Evolutionary conservation across 2,329 filamentous ascomycete genomes (phyloP).

Genomic region (Aspergillus flavus): DNA sequence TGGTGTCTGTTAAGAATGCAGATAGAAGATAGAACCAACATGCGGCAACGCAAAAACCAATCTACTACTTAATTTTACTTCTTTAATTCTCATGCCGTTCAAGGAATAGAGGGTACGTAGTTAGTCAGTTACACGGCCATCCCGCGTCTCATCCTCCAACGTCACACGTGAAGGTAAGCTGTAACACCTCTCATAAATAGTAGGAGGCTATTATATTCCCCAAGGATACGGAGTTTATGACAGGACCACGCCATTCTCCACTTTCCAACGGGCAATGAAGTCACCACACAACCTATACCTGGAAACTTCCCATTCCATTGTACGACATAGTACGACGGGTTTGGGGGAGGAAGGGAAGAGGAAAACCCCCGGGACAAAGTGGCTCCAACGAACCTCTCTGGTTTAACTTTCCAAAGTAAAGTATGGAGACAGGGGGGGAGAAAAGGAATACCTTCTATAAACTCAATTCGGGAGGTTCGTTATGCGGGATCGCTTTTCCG

Average conservation of each 20-base stretch:
- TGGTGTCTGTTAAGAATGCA: background rate
- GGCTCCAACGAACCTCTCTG: background rate
- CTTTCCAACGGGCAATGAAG: background rate
- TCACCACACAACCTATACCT: background rate
- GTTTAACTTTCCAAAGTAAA: too few species aligned
- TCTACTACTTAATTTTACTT: background rate
- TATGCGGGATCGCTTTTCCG: too few species aligned
- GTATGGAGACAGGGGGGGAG: too few species aligned
- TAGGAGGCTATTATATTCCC: background rate
- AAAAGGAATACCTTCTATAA: too few species aligned
- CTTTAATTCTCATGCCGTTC: background rate
- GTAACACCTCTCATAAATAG: background rate
- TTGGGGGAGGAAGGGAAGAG: background rate
- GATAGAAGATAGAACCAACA: constrained; percentile 9
- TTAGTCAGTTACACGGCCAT: background rate
- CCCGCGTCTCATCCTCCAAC: background rate
- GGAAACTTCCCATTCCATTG: background rate
- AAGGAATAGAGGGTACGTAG: background rate
- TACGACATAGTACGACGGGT: background rate
- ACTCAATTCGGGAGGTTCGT: too few species aligned
- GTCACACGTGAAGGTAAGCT: background rate
- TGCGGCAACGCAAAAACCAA: constrained; percentile 12
- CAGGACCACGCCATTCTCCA: background rate
- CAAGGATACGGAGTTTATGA: background rate
- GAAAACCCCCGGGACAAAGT: background rate